A percentile compares a stretch with the other conserved stretches of the same genome.
These are phyloP conservation scores for Castanopsis chinensis DNA, from an alignment of 306 rosid genomes.

Conservation along the genomic window DNA sequence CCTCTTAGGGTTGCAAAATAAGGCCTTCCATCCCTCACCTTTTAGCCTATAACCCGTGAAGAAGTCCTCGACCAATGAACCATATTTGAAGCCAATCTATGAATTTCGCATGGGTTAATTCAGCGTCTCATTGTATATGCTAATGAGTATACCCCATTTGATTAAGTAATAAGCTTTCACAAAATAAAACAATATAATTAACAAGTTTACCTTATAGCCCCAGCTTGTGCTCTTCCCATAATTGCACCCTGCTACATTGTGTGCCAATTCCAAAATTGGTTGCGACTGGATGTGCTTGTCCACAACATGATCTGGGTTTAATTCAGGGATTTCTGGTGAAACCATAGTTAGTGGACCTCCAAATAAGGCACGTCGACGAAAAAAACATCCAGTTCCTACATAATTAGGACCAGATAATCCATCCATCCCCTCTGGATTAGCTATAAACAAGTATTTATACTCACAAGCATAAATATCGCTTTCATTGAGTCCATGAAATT, in stretches of 20 bases:
- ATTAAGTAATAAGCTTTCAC: no score
- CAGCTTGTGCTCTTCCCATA: conserved; percentile 33
- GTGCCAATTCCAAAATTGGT: conserved; percentile 22
- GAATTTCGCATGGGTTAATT: no score
- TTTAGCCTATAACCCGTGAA: conserved; percentile 21
- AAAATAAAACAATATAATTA: not conserved
- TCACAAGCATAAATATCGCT: conserved; percentile 32
- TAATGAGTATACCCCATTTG: no score
- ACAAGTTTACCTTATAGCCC: conserved; percentile 38
- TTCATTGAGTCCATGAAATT: conserved; percentile 26
- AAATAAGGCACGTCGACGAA: conserved; percentile 31
- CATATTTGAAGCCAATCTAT: conserved; percentile 42
- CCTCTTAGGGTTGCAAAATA: conserved; percentile 40
- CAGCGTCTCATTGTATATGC: no score
- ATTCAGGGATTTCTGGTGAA: conserved; percentile 11
- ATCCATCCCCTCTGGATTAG: conserved; percentile 27
- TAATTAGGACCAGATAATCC: conserved; percentile 33
- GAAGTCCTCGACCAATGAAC: conserved; percentile 41
- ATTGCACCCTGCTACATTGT: conserved; percentile 32
- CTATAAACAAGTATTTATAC: not conserved
- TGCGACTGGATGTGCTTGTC: conserved; percentile 19
- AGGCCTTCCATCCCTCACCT: conserved; percentile 37
- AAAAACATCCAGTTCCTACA: conserved; percentile 42
- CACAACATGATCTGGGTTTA: conserved; percentile 24
- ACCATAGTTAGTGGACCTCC: conserved; percentile 32